Conservation (phyloP, 176 grass and related monocot species). For the Oryza coarctata region DNA sequence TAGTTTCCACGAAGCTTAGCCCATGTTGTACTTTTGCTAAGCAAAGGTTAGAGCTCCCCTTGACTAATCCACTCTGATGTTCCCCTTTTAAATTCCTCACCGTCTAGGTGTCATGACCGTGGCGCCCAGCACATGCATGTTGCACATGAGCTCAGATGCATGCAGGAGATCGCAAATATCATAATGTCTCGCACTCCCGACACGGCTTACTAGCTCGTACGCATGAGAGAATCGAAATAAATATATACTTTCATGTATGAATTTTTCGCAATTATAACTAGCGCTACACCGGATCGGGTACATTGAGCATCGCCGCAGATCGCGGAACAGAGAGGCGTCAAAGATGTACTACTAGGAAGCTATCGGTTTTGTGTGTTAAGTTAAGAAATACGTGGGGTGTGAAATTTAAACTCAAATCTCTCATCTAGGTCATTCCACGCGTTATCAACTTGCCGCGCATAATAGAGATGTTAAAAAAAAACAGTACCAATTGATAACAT, state of each 20-base stretch:
- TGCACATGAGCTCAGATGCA: constrained; percentile 43
- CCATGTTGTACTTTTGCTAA: not conserved
- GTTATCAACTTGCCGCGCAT: too few species aligned
- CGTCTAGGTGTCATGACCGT: constrained; percentile 8
- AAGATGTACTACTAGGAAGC: too few species aligned
- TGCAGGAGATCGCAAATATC: not conserved
- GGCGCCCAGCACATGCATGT: constrained; percentile 11
- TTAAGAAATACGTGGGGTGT: too few species aligned
- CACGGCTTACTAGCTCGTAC: constrained; percentile 6
- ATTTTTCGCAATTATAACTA: not conserved
- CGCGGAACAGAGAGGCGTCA: too few species aligned
- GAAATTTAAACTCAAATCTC: too few species aligned
- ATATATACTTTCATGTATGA: not conserved
- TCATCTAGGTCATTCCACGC: too few species aligned
- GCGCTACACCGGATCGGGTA: not conserved
- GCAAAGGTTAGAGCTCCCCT: not conserved
- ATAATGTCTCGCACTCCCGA: not conserved
- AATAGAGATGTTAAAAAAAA: too few species aligned
- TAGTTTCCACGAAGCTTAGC: constrained; percentile 4
- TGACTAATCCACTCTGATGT: not conserved
- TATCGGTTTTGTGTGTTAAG: too few species aligned
- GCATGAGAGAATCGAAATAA: not conserved
- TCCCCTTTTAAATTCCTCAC: not conserved
- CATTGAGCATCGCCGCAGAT: not conserved
- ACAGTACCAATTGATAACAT: too few species aligned